A percentile compares a stretch with the other conserved stretches of the same genome.
Evolutionary conservation across 257 asterid genomes (phyloP).

Genomic region (Capsicum rhomboideum): DNA sequence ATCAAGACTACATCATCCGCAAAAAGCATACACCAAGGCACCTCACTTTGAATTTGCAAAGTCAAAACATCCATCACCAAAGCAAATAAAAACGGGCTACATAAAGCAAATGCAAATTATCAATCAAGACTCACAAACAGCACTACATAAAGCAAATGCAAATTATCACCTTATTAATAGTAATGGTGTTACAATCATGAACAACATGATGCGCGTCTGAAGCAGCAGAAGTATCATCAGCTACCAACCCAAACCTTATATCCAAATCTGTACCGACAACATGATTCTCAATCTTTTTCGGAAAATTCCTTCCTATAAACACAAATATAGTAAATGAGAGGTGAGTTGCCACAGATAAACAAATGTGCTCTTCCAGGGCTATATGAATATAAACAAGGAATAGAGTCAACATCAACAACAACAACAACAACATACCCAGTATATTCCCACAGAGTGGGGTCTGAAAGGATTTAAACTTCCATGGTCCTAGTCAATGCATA

Average conservation of each 20-base stretch:
- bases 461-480: background rate
- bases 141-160: background rate
- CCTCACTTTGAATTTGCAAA: no score
- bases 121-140: background rate
- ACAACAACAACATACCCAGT: no score
- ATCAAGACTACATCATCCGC: no score
- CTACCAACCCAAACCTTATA: slow-evolving; percentile 41
- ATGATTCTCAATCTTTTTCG: slow-evolving; percentile 37
- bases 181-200: slow-evolving; percentile 18
- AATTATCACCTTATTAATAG: slow-evolving; percentile 34
- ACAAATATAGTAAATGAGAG: slow-evolving; percentile 6
- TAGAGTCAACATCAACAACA: background rate
- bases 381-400: background rate
- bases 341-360: slow-evolving; percentile 5
- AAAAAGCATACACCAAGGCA: no score
- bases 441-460: no score
- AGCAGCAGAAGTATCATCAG: slow-evolving; percentile 30
- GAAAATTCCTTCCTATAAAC: slow-evolving; percentile 42
- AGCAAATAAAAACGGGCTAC: no score
- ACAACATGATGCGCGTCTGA: slow-evolving; percentile 29
- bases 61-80: no score
- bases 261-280: slow-evolving; percentile 51
- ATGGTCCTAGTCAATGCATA: background rate
- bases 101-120: no score
- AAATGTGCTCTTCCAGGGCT: background rate